Base-by-base conservation (phyloP, 1,139 yeast species). In the Lodderomyces theae region DNA sequence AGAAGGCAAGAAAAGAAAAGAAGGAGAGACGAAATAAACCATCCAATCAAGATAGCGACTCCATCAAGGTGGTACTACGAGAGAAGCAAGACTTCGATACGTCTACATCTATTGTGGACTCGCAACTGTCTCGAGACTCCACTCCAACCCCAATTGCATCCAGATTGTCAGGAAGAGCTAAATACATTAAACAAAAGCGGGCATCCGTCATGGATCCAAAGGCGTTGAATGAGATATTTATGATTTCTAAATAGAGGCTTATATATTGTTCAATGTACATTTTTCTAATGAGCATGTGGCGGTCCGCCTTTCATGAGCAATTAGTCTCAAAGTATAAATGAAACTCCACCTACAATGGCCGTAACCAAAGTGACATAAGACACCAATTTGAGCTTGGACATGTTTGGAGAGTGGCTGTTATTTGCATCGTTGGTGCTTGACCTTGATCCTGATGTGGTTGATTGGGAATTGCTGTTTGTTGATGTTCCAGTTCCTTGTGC, bases 131-230 rank as follows among this genome's bases (percentile, higher is more conserved):
- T 15, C 22, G 23, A 29, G 31, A 17, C 24, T 33, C 51, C 35
- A 47, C 61, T 34, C 51, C 58, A 29, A 57, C 50, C 40, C 61
- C 52, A 41, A 68, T 80, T 7, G 66, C 82, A 5, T 80, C 88
- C 2, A 74, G 95, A 56, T 66, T 85, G 39, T 85, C 95, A 0
- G 86, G 85, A 2, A 76, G 97, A 56, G 82, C 95, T 13, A 81
- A 79, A 58, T 89, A 88, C 82, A 89, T 90, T 43, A 82, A 76
- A 49, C 95, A 88, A 57, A 90, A 90, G 58, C 75, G 92, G 53
- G 95, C 95, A 6, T 89, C 97, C 1, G 89, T 90, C 0, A 79
- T 85, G 82, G 97, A 90, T 58, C 75, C 85, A 11, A 82, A 87
- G 58, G 89, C 96, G 18, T 74, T 90, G 47, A 88, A 87, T 53